These are phyloP conservation scores for Sporothrix dimorphospora DNA, from an alignment of 2,329 filamentous ascomycete species.

Conservation along the genomic window DNA sequence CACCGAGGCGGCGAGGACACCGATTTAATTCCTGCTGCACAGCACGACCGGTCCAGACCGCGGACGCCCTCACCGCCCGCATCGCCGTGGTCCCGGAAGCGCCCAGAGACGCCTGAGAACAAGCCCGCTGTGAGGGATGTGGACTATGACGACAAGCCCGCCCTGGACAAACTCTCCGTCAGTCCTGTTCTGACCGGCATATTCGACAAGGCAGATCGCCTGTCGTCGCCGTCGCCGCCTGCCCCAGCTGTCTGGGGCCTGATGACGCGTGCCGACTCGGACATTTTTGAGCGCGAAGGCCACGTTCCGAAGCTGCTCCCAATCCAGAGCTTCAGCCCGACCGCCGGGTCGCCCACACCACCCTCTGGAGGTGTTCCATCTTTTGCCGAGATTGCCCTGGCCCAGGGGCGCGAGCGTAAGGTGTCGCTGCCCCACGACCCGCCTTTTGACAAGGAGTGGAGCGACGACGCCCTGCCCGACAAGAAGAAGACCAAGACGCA, in stretches of 20 bases:
- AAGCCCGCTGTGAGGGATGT: neutral
- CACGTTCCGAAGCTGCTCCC: conserved; percentile 42
- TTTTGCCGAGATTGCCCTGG: conserved; percentile 33
- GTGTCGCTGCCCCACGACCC: conserved; percentile 42
- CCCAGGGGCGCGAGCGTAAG: conserved; percentile 43
- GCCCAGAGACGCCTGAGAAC: neutral
- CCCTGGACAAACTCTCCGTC: conserved; percentile 33
- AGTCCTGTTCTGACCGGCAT: conserved; percentile 35
- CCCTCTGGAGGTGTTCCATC: neutral
- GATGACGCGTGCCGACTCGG: conserved; percentile 36
- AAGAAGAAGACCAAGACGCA: conserved; percentile 23
- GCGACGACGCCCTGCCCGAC: neutral
- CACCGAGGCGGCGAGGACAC: conserved; percentile 10
- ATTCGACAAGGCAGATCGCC: conserved; percentile 24
- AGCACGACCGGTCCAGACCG: neutral
- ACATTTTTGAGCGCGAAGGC: conserved; percentile 39
- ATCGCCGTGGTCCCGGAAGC: neutral
- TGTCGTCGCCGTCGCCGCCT: conserved; percentile 29
- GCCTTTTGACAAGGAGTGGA: conserved; percentile 43
- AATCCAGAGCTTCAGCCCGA: conserved; percentile 34
- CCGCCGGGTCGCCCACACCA: conserved; percentile 29
- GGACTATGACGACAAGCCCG: neutral
- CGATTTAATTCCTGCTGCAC: neutral
- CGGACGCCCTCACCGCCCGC: neutral
- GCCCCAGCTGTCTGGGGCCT: conserved; percentile 38